These are phyloP conservation scores for Colletotrichum sublineola DNA, from an alignment of 2,329 filamentous ascomycete species.

Conservation along the genomic window DNA sequence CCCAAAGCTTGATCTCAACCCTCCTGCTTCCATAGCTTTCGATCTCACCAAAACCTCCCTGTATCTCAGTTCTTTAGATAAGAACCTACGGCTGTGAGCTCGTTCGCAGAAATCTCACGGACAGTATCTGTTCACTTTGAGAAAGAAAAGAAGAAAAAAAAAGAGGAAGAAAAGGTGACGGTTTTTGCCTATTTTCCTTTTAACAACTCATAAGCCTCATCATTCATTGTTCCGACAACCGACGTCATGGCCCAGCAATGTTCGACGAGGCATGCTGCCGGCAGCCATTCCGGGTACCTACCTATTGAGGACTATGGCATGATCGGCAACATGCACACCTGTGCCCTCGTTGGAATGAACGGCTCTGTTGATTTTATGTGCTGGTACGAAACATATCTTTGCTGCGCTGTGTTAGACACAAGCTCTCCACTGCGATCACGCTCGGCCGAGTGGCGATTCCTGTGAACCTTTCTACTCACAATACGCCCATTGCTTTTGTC, in stretches of 20 bases:
- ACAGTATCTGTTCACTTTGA: neutral
- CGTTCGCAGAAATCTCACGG: neutral
- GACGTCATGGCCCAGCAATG: constrained; percentile 52
- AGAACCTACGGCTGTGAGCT: neutral
- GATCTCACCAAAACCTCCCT: constrained; percentile 6
- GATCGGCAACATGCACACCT: constrained; percentile 85
- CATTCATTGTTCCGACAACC: constrained; percentile 1
- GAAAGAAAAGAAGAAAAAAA: no score
- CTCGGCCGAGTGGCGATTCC: constrained; percentile 8
- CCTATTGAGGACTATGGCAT: constrained; percentile 83
- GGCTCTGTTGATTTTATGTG: constrained; percentile 84
- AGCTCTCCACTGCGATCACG: neutral
- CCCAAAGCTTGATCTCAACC: constrained; percentile 25
- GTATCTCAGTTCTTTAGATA: neutral
- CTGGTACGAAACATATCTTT: constrained; percentile 63
- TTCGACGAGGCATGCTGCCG: constrained; percentile 47
- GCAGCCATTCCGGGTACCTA: constrained; percentile 62
- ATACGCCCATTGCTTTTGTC: neutral
- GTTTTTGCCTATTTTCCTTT: neutral
- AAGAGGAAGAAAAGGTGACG: neutral
- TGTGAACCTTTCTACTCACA: neutral
- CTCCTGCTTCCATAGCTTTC: constrained; percentile 37
- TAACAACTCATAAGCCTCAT: neutral
- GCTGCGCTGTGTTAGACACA: constrained; percentile 2
- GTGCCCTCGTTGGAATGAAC: constrained; percentile 80